Evolutionary conservation across 257 asterid genomes (phyloP).

Genomic region (Ligustrum vulgare): DNA sequence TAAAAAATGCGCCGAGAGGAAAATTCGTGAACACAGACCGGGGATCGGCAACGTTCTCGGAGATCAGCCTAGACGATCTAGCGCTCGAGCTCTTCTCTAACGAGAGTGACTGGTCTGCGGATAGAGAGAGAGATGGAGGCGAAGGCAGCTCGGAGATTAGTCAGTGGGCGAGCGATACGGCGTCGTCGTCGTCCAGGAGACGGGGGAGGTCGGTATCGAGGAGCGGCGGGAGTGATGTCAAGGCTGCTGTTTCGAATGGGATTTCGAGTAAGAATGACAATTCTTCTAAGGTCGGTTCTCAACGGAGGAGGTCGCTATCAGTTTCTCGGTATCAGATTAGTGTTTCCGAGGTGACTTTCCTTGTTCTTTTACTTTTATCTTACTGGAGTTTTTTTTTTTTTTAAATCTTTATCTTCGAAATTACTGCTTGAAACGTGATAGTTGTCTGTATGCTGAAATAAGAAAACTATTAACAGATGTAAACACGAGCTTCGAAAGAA

Average conservation of each 20-base stretch:
- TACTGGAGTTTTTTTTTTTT: background rate
- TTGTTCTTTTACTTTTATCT: conserved; percentile 10
- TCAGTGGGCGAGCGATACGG: conserved; percentile 83
- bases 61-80: conserved; percentile 84
- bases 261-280: conserved; percentile 30
- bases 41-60: conserved; percentile 66
- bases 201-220: conserved; percentile 84
- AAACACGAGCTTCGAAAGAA: background rate
- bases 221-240: conserved; percentile 31
- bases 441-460: background rate
- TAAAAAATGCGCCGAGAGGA: conserved; percentile 48
- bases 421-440: background rate
- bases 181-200: conserved; percentile 65
- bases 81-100: conserved; percentile 67
- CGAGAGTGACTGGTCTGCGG: conserved; percentile 37
- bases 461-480: background rate
- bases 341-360: conserved; percentile 62
- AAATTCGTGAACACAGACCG: conserved; percentile 74
- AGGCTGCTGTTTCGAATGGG: conserved; percentile 23
- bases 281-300: conserved; percentile 41
- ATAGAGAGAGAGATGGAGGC: conserved; percentile 47
- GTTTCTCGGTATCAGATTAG: conserved; percentile 60
- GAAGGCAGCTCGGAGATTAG: conserved; percentile 53
- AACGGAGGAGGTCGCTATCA: conserved; percentile 73
- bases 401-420: background rate